Conservation (phyloP, 331 rosid genomes). For the Quercus tomentella region DNA sequence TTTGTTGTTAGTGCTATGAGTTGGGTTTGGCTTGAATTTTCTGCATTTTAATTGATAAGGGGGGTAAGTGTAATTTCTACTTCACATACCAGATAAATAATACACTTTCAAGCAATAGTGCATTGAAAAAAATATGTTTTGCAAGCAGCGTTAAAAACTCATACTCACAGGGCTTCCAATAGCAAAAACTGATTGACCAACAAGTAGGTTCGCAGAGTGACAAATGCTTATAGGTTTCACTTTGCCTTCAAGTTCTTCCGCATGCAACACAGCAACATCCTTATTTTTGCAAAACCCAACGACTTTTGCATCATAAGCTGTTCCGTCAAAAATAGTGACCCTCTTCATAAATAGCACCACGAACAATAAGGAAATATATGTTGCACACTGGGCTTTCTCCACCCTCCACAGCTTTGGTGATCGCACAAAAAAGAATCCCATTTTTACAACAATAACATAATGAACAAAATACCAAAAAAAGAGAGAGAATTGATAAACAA, state of each 20-base stretch:
- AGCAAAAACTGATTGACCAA: too few relatives aligned
- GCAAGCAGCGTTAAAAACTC: neutral
- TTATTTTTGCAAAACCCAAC: constrained; percentile 96
- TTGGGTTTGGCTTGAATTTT: too few relatives aligned
- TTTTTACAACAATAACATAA: neutral
- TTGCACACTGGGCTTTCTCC: too few relatives aligned
- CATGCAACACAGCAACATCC: constrained; percentile 81
- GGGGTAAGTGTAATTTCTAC: too few relatives aligned
- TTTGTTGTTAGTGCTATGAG: too few relatives aligned
- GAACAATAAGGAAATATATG: constrained; percentile 5
- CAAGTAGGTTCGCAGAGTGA: too few relatives aligned
- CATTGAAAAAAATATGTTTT: neutral
- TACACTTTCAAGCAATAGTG: neutral
- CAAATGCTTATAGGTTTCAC: constrained; percentile 66
- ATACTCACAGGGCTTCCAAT: too few relatives aligned
- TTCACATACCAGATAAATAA: neutral
- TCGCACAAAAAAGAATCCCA: too few relatives aligned
- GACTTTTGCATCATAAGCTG: constrained; percentile 71
- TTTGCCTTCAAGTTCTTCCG: constrained; percentile 71
- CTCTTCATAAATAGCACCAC: constrained; percentile 50
- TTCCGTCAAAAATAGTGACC: constrained; percentile 82
- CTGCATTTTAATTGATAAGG: too few relatives aligned
- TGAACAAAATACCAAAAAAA: neutral
- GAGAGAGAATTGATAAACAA: neutral
- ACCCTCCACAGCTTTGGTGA: too few relatives aligned